phyloP scores from a whole-genome alignment of 139 green algal species.

The Coccomyxa sp. region DNA sequence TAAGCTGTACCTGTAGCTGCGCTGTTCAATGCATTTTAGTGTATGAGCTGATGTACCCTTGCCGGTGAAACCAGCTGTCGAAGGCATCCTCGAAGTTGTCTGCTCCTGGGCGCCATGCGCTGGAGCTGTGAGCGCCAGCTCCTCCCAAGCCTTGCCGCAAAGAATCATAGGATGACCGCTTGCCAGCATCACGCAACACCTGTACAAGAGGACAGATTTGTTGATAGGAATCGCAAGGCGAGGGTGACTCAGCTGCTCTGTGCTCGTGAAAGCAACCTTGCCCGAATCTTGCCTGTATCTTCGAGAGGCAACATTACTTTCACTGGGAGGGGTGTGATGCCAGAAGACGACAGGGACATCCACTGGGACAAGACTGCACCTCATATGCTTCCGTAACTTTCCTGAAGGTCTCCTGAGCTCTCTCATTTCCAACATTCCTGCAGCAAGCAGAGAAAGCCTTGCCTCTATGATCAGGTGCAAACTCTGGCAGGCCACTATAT shows the following conservation, averaged over 20 bases:
- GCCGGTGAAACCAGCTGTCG: constrained; percentile 6
- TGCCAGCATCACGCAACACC: constrained; percentile 13
- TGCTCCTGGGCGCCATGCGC: background rate
- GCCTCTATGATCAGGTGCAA: background rate
- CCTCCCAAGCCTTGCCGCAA: background rate
- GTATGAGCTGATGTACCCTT: background rate
- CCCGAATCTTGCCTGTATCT: background rate
- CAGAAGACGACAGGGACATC: background rate
- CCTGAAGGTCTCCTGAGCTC: constrained; percentile 5
- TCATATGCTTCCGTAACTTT: constrained; percentile 22
- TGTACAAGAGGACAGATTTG: background rate
- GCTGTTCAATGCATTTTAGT: background rate
- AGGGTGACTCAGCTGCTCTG: too few species aligned
- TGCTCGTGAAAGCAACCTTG: too few species aligned
- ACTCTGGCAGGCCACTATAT: background rate
- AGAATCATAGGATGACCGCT: constrained; percentile 17
- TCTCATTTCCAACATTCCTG: constrained; percentile 9
- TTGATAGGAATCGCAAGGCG: background rate
- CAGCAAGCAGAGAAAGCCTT: background rate
- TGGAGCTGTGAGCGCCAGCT: background rate
- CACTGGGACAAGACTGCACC: background rate
- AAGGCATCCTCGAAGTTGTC: constrained; percentile 12
- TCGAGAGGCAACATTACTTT: background rate
- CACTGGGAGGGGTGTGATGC: background rate
- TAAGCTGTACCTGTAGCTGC: too few species aligned